Evolutionary conservation across 2,329 filamentous ascomycete species (phyloP), one percentile per base, ranked within the genome.

Genomic region (Acephala macrosclerotiorum): DNA sequence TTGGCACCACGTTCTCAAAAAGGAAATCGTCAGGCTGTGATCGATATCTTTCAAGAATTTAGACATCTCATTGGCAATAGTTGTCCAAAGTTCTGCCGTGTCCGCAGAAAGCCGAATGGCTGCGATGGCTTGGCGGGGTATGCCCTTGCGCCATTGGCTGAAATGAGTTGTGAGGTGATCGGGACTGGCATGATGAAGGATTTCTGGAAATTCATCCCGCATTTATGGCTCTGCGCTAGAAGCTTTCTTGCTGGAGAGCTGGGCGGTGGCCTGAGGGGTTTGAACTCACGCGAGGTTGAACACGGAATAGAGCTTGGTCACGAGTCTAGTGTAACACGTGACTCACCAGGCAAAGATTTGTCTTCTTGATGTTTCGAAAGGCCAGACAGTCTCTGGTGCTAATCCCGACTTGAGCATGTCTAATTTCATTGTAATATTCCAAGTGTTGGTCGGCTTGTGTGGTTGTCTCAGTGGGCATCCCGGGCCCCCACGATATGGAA

Each of bases 201-300:
- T 22, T 22, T 11, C n/a, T 20, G n/a, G 18, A 18, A 2, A n/a
- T 47, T 18, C 7, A 11, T n/a, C 45, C 45, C 45, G 11, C 45
- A 2, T 25, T 49, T n/a, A n/a, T n/a, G n/a, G 6, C 25, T 42
- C 38, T 11, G 7, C 20, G 45, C 45, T 49, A 49, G 45, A 49
- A 11, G 6, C 6, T 12, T 7, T 49, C n/a, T 22, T 20, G 45
- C 5, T 25, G 11, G 45, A 25, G 11, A 49, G 20, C 18, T 49
- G 45, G 45, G 45, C n/a, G 45, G 45, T 49, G 45, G 45, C 45
- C 25, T n/a, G n/a, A n/a, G 45, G 25, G 45, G 45, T 49, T 11
- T 25, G n/a, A 7, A 49, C 45, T n/a, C n/a, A 49, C 20, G 45
- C 45, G 25, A 49, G 45, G 45, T n/a, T 49, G 45, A 49, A n/a